phyloP scores from a whole-genome alignment of 2,329 filamentous ascomycete species.

The Aspergillus novofumigatus region DNA sequence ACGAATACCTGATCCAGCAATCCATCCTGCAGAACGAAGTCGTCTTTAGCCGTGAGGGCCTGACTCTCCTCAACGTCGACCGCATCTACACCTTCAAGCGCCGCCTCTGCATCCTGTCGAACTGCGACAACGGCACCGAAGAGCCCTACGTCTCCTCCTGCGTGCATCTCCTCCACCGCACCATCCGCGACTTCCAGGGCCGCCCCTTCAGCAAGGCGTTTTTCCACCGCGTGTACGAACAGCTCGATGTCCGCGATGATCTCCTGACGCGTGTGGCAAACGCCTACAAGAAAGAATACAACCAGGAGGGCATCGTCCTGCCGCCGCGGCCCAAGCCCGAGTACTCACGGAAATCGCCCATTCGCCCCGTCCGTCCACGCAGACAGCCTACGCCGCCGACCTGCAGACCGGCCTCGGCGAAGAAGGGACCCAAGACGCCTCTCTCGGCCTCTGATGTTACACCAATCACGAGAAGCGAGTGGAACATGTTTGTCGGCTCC shows the following conservation, averaged over 20 bases:
- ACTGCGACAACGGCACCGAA: conserved; percentile 22
- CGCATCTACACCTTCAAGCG: conserved; percentile 44
- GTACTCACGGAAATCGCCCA: conserved; percentile 16
- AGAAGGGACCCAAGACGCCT: conserved; percentile 37
- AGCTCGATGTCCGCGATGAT: conserved; percentile 35
- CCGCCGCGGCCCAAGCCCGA: conserved; percentile 16
- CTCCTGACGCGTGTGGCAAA: conserved; percentile 34
- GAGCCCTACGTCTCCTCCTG: conserved; percentile 38
- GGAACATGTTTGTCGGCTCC: conserved; percentile 36
- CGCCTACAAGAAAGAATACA: conserved; percentile 32
- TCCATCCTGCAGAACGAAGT: conserved; percentile 44
- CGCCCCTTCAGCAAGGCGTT: conserved; percentile 42
- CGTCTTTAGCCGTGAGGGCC: conserved; percentile 41
- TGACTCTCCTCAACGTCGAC: conserved; percentile 43
- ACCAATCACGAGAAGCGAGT: conserved; percentile 40
- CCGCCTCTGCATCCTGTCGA: conserved; percentile 37
- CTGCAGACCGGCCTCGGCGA: conserved; percentile 11
- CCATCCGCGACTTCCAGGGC: conserved; percentile 38
- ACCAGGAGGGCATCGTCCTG: conserved; percentile 38
- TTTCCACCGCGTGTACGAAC: conserved; percentile 42
- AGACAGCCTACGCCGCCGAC: conserved; percentile 19
- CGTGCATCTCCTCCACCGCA: conserved; percentile 37
- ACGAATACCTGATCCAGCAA: conserved; percentile 40
- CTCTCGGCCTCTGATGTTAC: conserved; percentile 42
- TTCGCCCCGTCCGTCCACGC: conserved; percentile 21